phyloP scores from a whole-genome alignment of 2,329 filamentous ascomycete species.

The Aspergillus ibericus region DNA sequence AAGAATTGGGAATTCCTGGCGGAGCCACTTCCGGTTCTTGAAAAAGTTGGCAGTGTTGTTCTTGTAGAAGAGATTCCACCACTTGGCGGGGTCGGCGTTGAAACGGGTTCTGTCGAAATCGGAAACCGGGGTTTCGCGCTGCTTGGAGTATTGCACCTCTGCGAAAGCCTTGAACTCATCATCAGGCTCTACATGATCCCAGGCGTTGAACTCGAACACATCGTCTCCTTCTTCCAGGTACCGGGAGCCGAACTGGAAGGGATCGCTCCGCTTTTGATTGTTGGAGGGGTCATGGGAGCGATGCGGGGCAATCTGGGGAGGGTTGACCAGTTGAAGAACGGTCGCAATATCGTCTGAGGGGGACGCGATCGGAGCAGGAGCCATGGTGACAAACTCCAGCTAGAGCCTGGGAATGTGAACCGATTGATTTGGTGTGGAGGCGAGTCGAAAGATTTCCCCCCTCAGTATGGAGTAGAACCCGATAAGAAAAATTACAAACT shows the following conservation, averaged over 20 bases:
- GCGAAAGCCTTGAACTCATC: slow-evolving; percentile 83
- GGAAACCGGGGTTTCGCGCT: slow-evolving; percentile 81
- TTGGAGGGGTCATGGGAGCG: slow-evolving; percentile 68
- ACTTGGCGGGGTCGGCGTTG: slow-evolving; percentile 86
- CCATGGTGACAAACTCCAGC: slow-evolving; percentile 5
- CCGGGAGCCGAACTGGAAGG: slow-evolving; percentile 93
- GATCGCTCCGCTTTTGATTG: slow-evolving; percentile 84
- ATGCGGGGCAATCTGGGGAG: slow-evolving; percentile 54
- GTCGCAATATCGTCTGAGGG: slow-evolving; percentile 30
- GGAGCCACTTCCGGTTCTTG: slow-evolving; percentile 96
- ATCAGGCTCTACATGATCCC: slow-evolving; percentile 97
- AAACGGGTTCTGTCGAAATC: slow-evolving; percentile 92
- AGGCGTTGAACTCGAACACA: slow-evolving; percentile 96
- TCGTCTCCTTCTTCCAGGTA: slow-evolving; percentile 80
- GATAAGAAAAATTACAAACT: slow-evolving; percentile 3
- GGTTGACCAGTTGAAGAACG: slow-evolving; percentile 48
- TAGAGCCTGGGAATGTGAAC: not conserved
- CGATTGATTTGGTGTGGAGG: not conserved
- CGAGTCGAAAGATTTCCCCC: not conserved
- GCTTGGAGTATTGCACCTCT: slow-evolving; percentile 78
- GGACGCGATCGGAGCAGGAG: slow-evolving; percentile 11
- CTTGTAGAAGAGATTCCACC: slow-evolving; percentile 98
- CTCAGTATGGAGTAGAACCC: not conserved
- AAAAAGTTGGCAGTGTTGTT: slow-evolving; percentile 98
- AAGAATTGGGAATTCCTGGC: slow-evolving; percentile 93